Conservation (phyloP, 116 monocot genomes). For the Thalassia testudinum region DNA sequence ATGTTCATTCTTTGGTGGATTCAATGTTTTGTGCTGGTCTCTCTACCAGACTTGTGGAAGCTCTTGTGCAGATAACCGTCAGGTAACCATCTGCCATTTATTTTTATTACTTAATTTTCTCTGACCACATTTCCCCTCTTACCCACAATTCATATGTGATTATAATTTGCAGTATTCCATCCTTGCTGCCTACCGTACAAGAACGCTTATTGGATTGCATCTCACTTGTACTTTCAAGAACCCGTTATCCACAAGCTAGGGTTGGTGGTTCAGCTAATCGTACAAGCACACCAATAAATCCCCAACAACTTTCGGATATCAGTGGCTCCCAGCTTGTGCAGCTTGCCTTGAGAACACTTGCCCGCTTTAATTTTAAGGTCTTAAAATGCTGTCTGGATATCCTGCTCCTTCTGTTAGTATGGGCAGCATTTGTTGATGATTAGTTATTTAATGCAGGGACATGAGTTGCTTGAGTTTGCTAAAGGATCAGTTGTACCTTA, state of each 20-base stretch:
- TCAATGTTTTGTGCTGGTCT: conserved; percentile 79
- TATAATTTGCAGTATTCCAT: conserved; percentile 52
- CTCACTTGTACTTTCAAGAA: conserved; percentile 58
- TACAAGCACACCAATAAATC: conserved; percentile 16
- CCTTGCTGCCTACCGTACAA: conserved; percentile 72
- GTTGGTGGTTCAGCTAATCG: conserved; percentile 22
- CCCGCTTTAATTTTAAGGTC: conserved; percentile 86
- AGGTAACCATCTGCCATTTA: conserved; percentile 24
- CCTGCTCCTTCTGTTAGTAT: too few species aligned
- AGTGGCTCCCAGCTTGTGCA: conserved; percentile 57
- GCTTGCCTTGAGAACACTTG: conserved; percentile 81
- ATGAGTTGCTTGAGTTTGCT: conserved; percentile 88
- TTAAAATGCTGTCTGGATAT: background rate
- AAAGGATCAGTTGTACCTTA: conserved; percentile 79
- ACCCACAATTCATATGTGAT: conserved; percentile 1
- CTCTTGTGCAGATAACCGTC: conserved; percentile 66
- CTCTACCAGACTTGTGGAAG: conserved; percentile 47
- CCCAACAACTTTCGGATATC: conserved; percentile 48
- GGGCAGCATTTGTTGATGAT: background rate
- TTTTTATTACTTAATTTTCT: conserved; percentile 1
- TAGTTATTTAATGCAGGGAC: conserved; percentile 38
- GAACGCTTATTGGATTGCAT: conserved; percentile 80
- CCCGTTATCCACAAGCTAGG: conserved; percentile 39
- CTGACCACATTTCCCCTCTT: too few species aligned
- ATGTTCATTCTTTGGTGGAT: conserved; percentile 72